These are phyloP conservation scores for Saitozyma podzolica DNA, from an alignment of 768 basidiomycete species.

Conservation along the genomic window DNA sequence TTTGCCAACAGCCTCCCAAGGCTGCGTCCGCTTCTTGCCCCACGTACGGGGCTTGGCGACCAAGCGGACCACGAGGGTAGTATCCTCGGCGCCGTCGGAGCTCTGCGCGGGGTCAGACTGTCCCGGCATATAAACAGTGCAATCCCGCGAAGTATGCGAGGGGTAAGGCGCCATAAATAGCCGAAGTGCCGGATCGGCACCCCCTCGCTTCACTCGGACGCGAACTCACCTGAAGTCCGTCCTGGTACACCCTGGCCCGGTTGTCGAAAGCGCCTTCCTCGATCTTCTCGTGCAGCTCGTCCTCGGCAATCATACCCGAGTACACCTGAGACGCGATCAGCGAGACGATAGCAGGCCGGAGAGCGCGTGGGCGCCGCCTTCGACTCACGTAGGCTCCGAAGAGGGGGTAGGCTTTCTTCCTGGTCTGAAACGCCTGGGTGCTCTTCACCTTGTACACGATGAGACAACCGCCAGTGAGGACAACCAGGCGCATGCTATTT, in stretches of 20 bases:
- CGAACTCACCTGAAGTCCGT: constrained; percentile 73
- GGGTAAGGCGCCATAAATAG: no score
- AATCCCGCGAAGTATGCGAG: no score
- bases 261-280: constrained; percentile 32
- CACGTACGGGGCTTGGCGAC: constrained; percentile 57
- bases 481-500: constrained; percentile 66
- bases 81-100: constrained; percentile 82
- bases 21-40: constrained; percentile 26
- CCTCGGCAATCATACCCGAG: constrained; percentile 74
- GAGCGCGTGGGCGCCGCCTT: background rate
- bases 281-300: constrained; percentile 35
- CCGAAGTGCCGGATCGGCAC: background rate
- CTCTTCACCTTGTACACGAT: constrained; percentile 69
- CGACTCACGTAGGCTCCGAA: constrained; percentile 51
- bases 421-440: constrained; percentile 62
- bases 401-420: constrained; percentile 53
- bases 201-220: background rate
- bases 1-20: constrained; percentile 34
- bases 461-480: constrained; percentile 73
- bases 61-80: constrained; percentile 68
- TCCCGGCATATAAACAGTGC: no score
- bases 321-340: constrained; percentile 76
- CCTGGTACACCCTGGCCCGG: constrained; percentile 73
- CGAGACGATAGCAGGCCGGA: constrained; percentile 31
- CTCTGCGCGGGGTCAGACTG: constrained; percentile 16